These are phyloP conservation scores for Nemophila menziesii DNA, from an alignment of 257 asterid genomes.

Conservation along the genomic window DNA sequence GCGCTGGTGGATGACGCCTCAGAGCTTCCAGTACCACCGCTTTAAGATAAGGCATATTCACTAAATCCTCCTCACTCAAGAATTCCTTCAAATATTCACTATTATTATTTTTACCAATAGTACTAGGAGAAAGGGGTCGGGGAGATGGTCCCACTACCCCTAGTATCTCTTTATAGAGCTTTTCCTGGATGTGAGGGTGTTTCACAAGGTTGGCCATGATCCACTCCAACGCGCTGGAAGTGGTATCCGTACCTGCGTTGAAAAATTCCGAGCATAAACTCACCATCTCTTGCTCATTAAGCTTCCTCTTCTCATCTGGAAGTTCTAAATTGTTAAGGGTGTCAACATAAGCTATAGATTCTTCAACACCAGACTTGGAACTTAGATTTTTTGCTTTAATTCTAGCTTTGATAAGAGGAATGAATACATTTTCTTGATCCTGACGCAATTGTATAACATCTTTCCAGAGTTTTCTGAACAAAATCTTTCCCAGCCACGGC, in stretches of 20 bases:
- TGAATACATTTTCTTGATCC: conserved; percentile 28
- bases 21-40: conserved; percentile 52
- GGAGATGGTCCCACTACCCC: conserved; percentile 16
- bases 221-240: conserved; percentile 58
- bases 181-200: conserved; percentile 31
- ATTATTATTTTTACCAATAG: background rate
- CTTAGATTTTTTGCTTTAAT: conserved; percentile 12
- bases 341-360: conserved; percentile 39
- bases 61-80: conserved; percentile 40
- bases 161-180: conserved; percentile 33
- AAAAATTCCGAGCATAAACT: conserved; percentile 48
- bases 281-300: conserved; percentile 35
- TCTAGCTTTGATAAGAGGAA: conserved; percentile 42
- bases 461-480: conserved; percentile 33
- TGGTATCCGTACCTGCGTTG: conserved; percentile 51
- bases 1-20: conserved; percentile 63
- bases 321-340: conserved; percentile 28
- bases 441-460: conserved; percentile 23
- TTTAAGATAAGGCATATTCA: conserved; percentile 40
- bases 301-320: conserved; percentile 42
- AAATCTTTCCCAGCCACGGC: conserved; percentile 38
- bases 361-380: background rate
- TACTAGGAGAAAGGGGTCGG: too few relatives aligned
- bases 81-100: background rate
- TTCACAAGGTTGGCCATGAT: conserved; percentile 60